These are phyloP conservation scores for Paracoccidioides brasiliensis DNA, from an alignment of 2,329 filamentous ascomycete genomes.

Conservation along the genomic window DNA sequence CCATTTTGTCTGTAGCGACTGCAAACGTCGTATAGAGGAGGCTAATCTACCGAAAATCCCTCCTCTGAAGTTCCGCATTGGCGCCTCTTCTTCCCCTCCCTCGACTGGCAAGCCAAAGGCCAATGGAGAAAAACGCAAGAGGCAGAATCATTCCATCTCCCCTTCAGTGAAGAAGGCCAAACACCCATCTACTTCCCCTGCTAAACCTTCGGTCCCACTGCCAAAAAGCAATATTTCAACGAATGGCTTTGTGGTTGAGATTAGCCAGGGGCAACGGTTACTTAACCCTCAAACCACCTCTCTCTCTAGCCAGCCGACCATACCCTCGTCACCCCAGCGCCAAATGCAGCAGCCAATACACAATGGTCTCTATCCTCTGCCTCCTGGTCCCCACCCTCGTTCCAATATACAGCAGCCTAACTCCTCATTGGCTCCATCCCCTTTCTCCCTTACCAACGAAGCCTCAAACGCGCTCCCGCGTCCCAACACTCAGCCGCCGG, in stretches of 20 bases:
- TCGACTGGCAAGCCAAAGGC: conserved; percentile 10
- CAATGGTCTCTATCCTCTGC: background rate
- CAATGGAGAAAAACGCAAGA: conserved; percentile 14
- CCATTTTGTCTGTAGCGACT: conserved; percentile 70
- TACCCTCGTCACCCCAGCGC: background rate
- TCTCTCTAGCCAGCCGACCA: background rate
- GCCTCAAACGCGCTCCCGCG: background rate
- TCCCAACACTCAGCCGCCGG: background rate
- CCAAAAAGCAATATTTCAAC: background rate
- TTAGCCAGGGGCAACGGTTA: background rate
- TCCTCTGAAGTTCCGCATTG: conserved; percentile 45
- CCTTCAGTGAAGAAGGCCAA: conserved; percentile 18
- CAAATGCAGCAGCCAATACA: background rate
- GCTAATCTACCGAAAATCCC: conserved; percentile 49
- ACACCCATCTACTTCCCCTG: conserved; percentile 2
- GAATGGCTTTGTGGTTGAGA: background rate
- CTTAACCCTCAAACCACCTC: background rate
- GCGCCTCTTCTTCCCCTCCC: conserved; percentile 36
- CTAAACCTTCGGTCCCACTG: background rate
- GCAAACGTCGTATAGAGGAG: conserved; percentile 54
- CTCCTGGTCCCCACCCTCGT: background rate
- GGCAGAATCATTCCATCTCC: conserved; percentile 11
- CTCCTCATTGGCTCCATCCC: background rate
- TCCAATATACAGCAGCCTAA: background rate
- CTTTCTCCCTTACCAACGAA: background rate